Evolutionary conservation across 2,329 filamentous ascomycete species (phyloP), one percentile per base, ranked within the genome.

Genomic region (Neofusicoccum kwambonambiense): DNA sequence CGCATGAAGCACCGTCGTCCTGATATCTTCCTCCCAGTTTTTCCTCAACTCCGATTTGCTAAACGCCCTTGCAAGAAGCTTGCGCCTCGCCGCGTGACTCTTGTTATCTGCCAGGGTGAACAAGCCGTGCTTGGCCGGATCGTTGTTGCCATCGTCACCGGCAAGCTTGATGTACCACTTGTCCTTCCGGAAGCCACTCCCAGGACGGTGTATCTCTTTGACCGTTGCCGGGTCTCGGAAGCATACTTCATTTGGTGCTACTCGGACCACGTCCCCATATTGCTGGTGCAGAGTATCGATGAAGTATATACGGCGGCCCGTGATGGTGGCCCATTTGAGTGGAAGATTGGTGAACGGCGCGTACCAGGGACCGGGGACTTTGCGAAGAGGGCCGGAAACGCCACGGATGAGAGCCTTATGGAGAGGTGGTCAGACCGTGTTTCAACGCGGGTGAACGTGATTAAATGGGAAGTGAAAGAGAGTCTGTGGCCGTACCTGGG

Each of bases 61-160:
- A 67, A 79, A 79, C 1, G 72, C 67, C 12, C 73, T 68, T 0
- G 76, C 73, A 44, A 81, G 72, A 3, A 80, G 64, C 66, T 72
- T 75, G 13, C 79, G 68, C 34, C 77, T 68, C 3, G 67, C 69
- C 17, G 72, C 73, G 65, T 81, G 78, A 8, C 68, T 65, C 37
- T 73, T 72, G 0, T 72, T 70, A 49, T 79, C 74, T 0, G 69
- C 69, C 75, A 79, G 77, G 12, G 73, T 71, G 62, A 81, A 80
- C 5, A 80, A 66, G 3, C 70, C 72, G 4, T 67, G 68, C 8
- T 72, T 71, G 22, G 27, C 27, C 27, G 27, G 27, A 31, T 31
- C 27, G 27, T 37, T 37, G 13, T n/a, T 15, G 12, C 3, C 19
- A 8, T n/a, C 15, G 37, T 57, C 41, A 8, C 52, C 52, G 11